Evolutionary conservation across 2,329 filamentous ascomycete species (phyloP).

Genomic region (Pyrenophora tritici-repentis): DNA sequence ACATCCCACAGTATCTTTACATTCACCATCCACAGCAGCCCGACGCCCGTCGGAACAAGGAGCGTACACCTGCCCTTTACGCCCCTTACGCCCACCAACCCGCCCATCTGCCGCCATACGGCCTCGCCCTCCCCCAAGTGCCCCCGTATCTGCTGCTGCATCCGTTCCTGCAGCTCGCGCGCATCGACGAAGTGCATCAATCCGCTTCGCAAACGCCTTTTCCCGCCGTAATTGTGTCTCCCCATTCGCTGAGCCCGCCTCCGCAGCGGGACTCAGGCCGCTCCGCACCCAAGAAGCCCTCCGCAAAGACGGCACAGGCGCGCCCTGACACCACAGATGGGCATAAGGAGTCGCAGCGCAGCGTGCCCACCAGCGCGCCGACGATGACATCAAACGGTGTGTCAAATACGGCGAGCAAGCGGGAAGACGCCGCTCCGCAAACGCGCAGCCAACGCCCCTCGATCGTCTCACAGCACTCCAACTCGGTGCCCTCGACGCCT

Average conservation of each 20-base stretch:
- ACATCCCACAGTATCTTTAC: slow-evolving; percentile 31
- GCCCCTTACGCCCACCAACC: slow-evolving; percentile 15
- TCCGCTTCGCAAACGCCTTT: slow-evolving; percentile 23
- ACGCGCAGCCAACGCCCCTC: slow-evolving; percentile 52
- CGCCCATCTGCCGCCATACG: slow-evolving; percentile 12
- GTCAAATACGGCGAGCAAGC: slow-evolving; percentile 37
- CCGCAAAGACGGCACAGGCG: slow-evolving; percentile 34
- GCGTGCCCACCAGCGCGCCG: slow-evolving; percentile 44
- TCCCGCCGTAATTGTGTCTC: slow-evolving; percentile 49
- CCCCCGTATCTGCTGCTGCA: slow-evolving; percentile 33
- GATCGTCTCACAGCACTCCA: slow-evolving; percentile 71
- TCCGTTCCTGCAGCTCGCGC: slow-evolving; percentile 37
- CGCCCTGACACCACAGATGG: slow-evolving; percentile 45
- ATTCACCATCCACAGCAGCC: slow-evolving; percentile 25
- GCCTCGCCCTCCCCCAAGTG: slow-evolving; percentile 10
- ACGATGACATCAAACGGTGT: slow-evolving; percentile 46
- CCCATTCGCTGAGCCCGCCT: slow-evolving; percentile 41
- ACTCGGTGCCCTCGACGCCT: slow-evolving; percentile 90
- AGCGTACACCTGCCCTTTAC: slow-evolving; percentile 12
- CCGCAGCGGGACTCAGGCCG: slow-evolving; percentile 40
- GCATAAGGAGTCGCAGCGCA: slow-evolving; percentile 38
- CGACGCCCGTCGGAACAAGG: slow-evolving; percentile 17
- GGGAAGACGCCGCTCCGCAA: slow-evolving; percentile 27
- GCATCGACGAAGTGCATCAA: slow-evolving; percentile 34
- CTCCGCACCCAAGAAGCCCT: slow-evolving; percentile 37